These are phyloP conservation scores for Brassica napus DNA, from an alignment of 345 rosid species.

Conservation along the genomic window Da-Ae NC_063449.1:16682001-16682500, in stretches of 20 bases:
- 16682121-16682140: slow-evolving; percentile 39
- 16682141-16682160: neutral
- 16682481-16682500: slow-evolving; percentile 28
- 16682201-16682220: slow-evolving; percentile 29
- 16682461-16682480: slow-evolving; percentile 23
- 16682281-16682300: neutral
- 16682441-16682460: neutral
- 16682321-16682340: neutral
- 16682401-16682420: neutral
- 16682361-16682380: slow-evolving; percentile 11
- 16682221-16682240: slow-evolving; percentile 26
- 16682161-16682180: neutral
- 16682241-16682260: slow-evolving; percentile 39
- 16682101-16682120: slow-evolving; percentile 33
- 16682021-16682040: neutral
- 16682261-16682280: slow-evolving; percentile 13
- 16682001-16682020: slow-evolving; percentile 18
- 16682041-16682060: slow-evolving; percentile 14
- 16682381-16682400: slow-evolving; percentile 18
- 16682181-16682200: neutral
- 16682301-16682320: neutral
- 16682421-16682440: neutral
- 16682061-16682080: slow-evolving; percentile 12
- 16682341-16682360: slow-evolving; percentile 29
- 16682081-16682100: slow-evolving; percentile 34